These are phyloP conservation scores for Epichloe elymi DNA, from an alignment of 2,329 filamentous ascomycete genomes.

Conservation along the genomic window DNA sequence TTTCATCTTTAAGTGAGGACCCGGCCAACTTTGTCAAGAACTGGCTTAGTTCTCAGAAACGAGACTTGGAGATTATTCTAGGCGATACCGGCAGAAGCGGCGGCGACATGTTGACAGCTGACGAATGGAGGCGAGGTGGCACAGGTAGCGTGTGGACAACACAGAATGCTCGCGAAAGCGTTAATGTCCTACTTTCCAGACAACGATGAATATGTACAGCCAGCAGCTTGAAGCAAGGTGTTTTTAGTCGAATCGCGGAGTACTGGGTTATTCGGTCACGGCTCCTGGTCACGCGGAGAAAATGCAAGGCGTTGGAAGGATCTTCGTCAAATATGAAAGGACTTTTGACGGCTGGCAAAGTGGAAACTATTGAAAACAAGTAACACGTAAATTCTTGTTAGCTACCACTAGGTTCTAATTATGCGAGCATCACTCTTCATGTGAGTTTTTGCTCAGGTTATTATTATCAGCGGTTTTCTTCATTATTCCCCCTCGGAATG, in stretches of 20 bases:
- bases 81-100: constrained; percentile 62
- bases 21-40: constrained; percentile 72
- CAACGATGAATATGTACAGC: constrained; percentile 22
- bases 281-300: neutral
- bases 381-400: neutral
- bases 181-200: constrained; percentile 46
- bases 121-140: constrained; percentile 57
- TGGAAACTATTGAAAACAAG: neutral
- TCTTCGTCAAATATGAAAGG: neutral
- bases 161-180: constrained; percentile 47
- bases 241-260: neutral
- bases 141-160: constrained; percentile 42
- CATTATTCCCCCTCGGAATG: neutral
- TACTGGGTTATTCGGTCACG: neutral
- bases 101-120: constrained; percentile 39
- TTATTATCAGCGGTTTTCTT: neutral
- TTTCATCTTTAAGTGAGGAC: constrained; percentile 63
- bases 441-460: neutral
- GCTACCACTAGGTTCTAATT: neutral
- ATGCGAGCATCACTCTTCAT: neutral
- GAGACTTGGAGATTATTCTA: constrained; percentile 77
- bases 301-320: neutral
- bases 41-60: constrained; percentile 84
- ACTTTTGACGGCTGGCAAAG: neutral
- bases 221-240: neutral